Evolutionary conservation across 345 rosid genomes (phyloP), one percentile per base, ranked within the genome.

Genomic region (Ceriops decandra): DNA sequence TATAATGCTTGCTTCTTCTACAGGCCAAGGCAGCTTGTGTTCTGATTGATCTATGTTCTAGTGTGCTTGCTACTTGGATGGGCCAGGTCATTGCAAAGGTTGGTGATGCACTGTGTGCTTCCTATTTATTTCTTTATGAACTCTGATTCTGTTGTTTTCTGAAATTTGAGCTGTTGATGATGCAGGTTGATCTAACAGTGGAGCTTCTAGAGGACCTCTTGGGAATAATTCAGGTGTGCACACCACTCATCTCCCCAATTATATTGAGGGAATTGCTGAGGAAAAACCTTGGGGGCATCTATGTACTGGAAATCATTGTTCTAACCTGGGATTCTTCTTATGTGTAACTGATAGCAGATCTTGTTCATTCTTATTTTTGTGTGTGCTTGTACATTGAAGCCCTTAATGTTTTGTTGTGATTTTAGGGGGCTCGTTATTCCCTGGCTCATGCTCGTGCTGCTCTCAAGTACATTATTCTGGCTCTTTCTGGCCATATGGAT

Each of bases 11-110:
- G 36, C 17, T 70, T 70, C 67, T 74, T 81, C 57, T 62, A 62
- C 88, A 90, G 96, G 91, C 88, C 63, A 90, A 88, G 82, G 93
- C 91, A 63, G 92, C 96, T 56, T 87, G 96, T 70, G 77, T 90
- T 70, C 72, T 90, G 57, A 82, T 90, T 72, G 96, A 90, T 79
- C 81, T 90, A 28, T 90, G 96, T 76, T 88, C 88, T 57, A 78
- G 87, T 46, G 84, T 82, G 66, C 77, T 90, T 60, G 90, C 91
- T n/a, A 88, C 96, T 68, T 90, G 96, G 96, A 77, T 83, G 73
- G 68, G 80, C 68, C 87, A 83, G 67, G 86, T 88, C 76, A 83
- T 85, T 77, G 88, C 90, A 59, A 90, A 90, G 96, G 96, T 90
- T 72, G 62, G 80, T 72, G 64, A 58, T 72, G 52, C 61, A 59